phyloP scores from a whole-genome alignment of 2,329 filamentous ascomycete species.

The Lasiodiplodia sp. region DNA sequence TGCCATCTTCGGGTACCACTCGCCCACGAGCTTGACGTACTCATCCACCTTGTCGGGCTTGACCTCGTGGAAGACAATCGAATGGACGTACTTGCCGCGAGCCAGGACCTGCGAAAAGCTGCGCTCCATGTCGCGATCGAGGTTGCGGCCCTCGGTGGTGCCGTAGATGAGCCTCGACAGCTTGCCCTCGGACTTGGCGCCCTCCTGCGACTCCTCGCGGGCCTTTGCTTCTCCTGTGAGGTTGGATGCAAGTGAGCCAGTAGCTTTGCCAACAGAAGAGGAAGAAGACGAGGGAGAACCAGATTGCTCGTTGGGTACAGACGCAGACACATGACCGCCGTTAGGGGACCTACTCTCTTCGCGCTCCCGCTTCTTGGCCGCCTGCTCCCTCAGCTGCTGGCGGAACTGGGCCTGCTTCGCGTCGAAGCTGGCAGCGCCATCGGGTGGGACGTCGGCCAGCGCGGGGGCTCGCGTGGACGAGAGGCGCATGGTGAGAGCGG shows the following conservation, averaged over 20 bases:
- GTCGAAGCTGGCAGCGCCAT: conserved; percentile 78
- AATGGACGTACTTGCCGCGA: conserved; percentile 97
- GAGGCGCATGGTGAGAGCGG: conserved; percentile 28
- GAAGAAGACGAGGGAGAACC: conserved; percentile 46
- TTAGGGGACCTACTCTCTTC: conserved; percentile 77
- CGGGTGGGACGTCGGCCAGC: conserved; percentile 81
- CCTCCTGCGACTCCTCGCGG: conserved; percentile 64
- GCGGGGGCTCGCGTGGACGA: conserved; percentile 60
- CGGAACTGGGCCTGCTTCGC: conserved; percentile 86
- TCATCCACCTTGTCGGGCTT: conserved; percentile 96
- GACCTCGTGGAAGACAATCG: conserved; percentile 95
- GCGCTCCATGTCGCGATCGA: conserved; percentile 94
- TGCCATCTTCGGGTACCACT: conserved; percentile 93
- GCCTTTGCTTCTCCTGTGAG: conserved; percentile 61
- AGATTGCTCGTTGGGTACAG: conserved; percentile 37
- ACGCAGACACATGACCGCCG: conserved; percentile 49
- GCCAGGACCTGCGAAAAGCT: conserved; percentile 96
- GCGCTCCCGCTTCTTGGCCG: conserved; percentile 74
- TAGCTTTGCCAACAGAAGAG: conserved; percentile 51
- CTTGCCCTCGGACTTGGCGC: conserved; percentile 70
- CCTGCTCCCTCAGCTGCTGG: conserved; percentile 76
- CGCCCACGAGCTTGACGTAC: conserved; percentile 86
- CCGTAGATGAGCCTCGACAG: conserved; percentile 93
- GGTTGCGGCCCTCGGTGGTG: conserved; percentile 90
- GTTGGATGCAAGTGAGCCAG: conserved; percentile 67